Percentiles rank a stretch among this genome's conserved stretches.
These are phyloP conservation scores for Termitomyces sp. DNA, from an alignment of 768 basidiomycete species.

Conservation along the genomic window DNA sequence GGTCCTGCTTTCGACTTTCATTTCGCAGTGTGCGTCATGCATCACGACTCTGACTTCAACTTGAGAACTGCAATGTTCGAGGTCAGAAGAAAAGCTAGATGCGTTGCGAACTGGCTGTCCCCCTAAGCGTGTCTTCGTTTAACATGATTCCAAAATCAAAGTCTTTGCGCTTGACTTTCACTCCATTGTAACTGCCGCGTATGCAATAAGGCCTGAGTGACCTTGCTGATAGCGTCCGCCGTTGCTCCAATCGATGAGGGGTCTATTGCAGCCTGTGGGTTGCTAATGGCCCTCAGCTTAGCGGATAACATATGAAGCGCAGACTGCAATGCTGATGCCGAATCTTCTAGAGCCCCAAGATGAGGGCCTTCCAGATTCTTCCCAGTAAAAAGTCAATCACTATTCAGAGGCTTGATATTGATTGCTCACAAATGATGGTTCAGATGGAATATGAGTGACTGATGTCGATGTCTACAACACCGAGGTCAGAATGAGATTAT, in stretches of 20 bases:
- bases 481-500: background rate
- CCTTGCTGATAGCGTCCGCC: constrained; percentile 68
- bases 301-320: constrained; percentile 48
- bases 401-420: background rate
- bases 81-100: no score
- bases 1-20: background rate
- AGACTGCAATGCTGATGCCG: constrained; percentile 45
- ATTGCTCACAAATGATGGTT: background rate
- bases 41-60: background rate
- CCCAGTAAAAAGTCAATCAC: background rate
- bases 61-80: background rate
- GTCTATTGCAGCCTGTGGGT: constrained; percentile 34
- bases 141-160: background rate
- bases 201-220: constrained; percentile 54
- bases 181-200: constrained; percentile 53
- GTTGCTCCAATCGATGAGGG: constrained; percentile 44
- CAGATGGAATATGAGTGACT: background rate
- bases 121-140: background rate
- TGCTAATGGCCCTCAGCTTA: constrained; percentile 41
- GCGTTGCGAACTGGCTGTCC: background rate
- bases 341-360: constrained; percentile 23
- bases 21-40: background rate
- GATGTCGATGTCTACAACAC: background rate
- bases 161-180: constrained; percentile 26
- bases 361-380: constrained; percentile 1